These are phyloP conservation scores for Podospora didyma DNA, from an alignment of 495 filamentous ascomycete species.

Conservation along the genomic window DNA sequence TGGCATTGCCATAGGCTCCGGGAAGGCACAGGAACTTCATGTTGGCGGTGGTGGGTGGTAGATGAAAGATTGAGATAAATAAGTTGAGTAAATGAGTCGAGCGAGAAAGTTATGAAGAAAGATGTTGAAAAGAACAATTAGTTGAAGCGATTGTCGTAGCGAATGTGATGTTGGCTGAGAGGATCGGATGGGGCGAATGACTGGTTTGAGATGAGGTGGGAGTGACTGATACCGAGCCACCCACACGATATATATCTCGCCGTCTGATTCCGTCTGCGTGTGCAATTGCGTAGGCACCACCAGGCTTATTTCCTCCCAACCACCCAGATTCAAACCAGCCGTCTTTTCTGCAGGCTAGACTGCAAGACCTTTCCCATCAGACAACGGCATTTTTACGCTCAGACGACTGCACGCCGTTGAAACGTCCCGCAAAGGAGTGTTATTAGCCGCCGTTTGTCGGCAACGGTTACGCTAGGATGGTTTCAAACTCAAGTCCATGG, in stretches of 20 bases:
- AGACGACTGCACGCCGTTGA: too few species aligned
- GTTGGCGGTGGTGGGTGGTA: neutral
- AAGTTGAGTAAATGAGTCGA: neutral
- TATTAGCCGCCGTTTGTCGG: too few species aligned
- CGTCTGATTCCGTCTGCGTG: neutral
- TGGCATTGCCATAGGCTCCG: constrained; percentile 41
- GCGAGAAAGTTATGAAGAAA: too few species aligned
- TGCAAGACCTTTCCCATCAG: too few species aligned
- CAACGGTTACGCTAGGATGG: too few species aligned
- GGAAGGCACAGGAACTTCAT: constrained; percentile 29
- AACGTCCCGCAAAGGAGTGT: too few species aligned
- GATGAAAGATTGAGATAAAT: neutral
- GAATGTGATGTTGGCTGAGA: neutral
- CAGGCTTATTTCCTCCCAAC: too few species aligned
- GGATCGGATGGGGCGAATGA: neutral
- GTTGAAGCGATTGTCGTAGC: neutral
- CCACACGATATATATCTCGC: neutral
- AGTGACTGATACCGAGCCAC: neutral
- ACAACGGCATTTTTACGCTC: too few species aligned
- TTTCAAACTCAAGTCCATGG: too few species aligned
- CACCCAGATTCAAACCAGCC: too few species aligned
- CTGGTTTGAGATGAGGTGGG: neutral
- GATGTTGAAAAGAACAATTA: neutral
- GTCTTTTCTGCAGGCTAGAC: too few species aligned
- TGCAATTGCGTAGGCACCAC: neutral